Percentiles rank a stretch among this genome's conserved stretches.
Evolutionary conservation across 148 eudicot genomes (phyloP).

Genomic region (Nyssa sinensis): DNA sequence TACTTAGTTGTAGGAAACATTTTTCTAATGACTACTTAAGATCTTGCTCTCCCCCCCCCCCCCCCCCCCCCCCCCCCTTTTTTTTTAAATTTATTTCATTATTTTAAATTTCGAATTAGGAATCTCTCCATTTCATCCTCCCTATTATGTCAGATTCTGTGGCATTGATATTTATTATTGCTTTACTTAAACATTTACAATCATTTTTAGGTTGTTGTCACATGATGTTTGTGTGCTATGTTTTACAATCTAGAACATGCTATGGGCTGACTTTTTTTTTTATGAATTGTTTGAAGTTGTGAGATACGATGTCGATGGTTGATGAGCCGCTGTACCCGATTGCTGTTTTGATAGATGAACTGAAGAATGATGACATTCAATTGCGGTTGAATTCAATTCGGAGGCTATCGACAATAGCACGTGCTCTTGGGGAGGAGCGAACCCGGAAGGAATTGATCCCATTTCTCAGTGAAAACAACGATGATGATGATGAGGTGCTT

Average conservation of each 20-base stretch:
- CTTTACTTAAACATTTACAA: too few relatives aligned
- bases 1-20: neutral
- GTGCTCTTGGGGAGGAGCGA: conserved; percentile 96
- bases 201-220: neutral
- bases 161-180: neutral
- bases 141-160: neutral
- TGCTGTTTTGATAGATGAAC: conserved; percentile 87
- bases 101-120: too few relatives aligned
- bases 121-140: neutral
- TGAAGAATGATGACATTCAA: conserved; percentile 91
- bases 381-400: conserved; percentile 83
- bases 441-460: conserved; percentile 93
- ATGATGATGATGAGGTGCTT: conserved; percentile 98
- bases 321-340: conserved; percentile 98
- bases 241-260: neutral
- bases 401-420: conserved; percentile 88
- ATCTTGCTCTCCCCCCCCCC: too few relatives aligned
- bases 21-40: too few relatives aligned
- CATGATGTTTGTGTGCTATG: neutral
- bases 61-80: too few relatives aligned
- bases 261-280: conserved; percentile 6
- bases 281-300: conserved; percentile 7
- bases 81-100: too few relatives aligned
- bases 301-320: conserved; percentile 54
- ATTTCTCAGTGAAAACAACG: conserved; percentile 92